Evolutionary conservation across 768 basidiomycete genomes (phyloP).

Genomic region (Holtermanniella nyarrowii): DNA sequence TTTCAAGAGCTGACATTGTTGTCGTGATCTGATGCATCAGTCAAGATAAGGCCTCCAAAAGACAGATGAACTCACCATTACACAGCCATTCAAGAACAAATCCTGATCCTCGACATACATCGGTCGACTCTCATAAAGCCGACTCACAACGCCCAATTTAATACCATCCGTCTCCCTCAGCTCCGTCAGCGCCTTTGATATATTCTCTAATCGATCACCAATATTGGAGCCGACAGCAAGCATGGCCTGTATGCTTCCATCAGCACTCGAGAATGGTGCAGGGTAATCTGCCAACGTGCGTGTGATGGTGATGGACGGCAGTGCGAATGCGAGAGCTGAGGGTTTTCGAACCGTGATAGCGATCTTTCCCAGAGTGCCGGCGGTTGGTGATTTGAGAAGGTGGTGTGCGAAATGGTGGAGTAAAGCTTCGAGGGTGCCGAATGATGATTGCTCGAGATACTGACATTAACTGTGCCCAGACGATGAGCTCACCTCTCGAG

Average conservation of each 20-base stretch:
- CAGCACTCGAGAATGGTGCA: neutral
- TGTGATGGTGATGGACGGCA: conserved; percentile 54
- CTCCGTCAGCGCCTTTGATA: conserved; percentile 62
- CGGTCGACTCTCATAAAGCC: conserved; percentile 83
- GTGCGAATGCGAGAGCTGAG: conserved; percentile 59
- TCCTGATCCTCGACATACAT: conserved; percentile 95
- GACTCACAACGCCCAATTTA: conserved; percentile 49
- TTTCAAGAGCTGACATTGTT: conserved; percentile 49
- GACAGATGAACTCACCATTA: conserved; percentile 53
- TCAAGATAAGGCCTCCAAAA: neutral
- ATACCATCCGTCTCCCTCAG: conserved; percentile 47
- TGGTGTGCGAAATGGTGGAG: conserved; percentile 50
- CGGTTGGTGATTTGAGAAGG: conserved; percentile 39
- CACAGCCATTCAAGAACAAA: conserved; percentile 80
- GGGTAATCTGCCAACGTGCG: conserved; percentile 29
- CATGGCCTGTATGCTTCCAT: conserved; percentile 42
- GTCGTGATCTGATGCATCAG: conserved; percentile 79
- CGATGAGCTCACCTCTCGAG: conserved; percentile 41
- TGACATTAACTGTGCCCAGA: conserved; percentile 24
- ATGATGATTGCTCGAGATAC: conserved; percentile 48
- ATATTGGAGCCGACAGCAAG: conserved; percentile 85
- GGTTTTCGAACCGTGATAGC: conserved; percentile 61
- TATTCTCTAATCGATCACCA: conserved; percentile 72
- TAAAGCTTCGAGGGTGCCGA: conserved; percentile 62
- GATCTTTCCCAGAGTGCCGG: conserved; percentile 35